Base-by-base conservation (phyloP, 225 moss, liverwort and hornwort species). In the Lunularia cruciata region DNA sequence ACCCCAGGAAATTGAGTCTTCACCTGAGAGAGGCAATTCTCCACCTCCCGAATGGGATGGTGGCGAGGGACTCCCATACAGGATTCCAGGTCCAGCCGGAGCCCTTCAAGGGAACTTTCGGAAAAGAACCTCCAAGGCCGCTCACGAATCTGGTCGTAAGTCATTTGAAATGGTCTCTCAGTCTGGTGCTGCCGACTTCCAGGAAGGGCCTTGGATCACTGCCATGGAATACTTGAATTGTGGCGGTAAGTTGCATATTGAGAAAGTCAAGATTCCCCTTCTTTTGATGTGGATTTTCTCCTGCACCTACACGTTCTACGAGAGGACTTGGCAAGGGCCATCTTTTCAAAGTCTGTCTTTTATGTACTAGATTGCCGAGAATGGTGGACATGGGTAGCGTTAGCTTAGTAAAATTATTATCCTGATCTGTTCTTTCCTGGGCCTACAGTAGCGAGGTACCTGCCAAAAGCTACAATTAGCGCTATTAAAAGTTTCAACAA, bases 191-290 rank as follows among this genome's bases (percentile, higher is more conserved):
- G 14, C 30, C 59, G 73, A 83, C 22, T 94, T 94, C 49, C 72
- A 76, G 28, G 81, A 72, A 71, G 87, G 86, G 19, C 84, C 93
- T 28, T 94, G 93, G 93, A 75, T 89, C 51, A 63, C 78, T 47
- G 93, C 93, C 25, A 72, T 94, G 83, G 83, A 72, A 57, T 86
- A 78, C 51, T 73, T 90, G 46, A 53, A 40, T 2, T 13, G 39
- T 26, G 61, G 14, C 23, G 61, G 61, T 40, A 61, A 61, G 20
- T 23, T 38, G 60, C 23, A 0, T 60, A 37, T 16, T 10, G 43
- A 16, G 43, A 43, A 43, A 43, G 11, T 11, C 3, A 43, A 43
- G 3, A 8, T 6, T 22, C 10, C 13, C 3, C 38, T 60, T 20
- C 14, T 36, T 22, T 23, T 35, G n/a, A 19, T 37, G 6, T 20